Conservation (phyloP, 208 protist genomes). For the Leishmania amazonensis region DNA sequence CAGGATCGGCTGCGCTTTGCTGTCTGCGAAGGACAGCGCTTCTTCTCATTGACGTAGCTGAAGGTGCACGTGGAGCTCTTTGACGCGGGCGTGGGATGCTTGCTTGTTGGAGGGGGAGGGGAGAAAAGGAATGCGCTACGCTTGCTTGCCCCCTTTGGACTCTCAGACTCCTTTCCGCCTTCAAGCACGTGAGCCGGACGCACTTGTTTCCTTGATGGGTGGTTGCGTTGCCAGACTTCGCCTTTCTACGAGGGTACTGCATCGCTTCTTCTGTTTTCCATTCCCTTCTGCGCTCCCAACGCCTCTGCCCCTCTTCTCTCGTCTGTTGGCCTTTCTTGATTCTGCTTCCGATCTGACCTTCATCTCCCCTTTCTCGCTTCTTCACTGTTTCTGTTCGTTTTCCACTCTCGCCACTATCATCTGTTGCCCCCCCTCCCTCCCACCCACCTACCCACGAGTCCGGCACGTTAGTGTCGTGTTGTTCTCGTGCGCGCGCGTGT, state of each 20-base stretch:
- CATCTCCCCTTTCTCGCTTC: too few relatives aligned
- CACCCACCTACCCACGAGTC: too few relatives aligned
- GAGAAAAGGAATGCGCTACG: background rate
- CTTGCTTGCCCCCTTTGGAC: background rate
- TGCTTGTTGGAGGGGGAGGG: background rate
- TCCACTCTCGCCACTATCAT: too few relatives aligned
- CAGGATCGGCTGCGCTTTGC: constrained; percentile 64
- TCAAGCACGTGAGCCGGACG: background rate
- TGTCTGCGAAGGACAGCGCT: constrained; percentile 69
- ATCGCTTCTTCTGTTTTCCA: background rate
- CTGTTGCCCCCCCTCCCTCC: too few relatives aligned
- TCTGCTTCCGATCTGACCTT: too few relatives aligned
- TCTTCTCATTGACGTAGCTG: constrained; percentile 71
- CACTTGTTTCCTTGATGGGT: background rate
- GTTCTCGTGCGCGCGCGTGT: too few relatives aligned
- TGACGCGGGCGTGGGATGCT: background rate
- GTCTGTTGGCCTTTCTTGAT: too few relatives aligned
- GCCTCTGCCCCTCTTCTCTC: too few relatives aligned
- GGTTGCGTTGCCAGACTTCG: background rate
- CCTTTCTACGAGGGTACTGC: background rate
- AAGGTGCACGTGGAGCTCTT: background rate
- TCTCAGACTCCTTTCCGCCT: background rate
- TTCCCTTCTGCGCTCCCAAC: too few relatives aligned
- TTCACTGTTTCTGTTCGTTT: too few relatives aligned
- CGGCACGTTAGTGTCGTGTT: too few relatives aligned